Evolutionary conservation across 106 monocot genomes (phyloP).

Genomic region (Platanthera guangdongensis): DNA sequence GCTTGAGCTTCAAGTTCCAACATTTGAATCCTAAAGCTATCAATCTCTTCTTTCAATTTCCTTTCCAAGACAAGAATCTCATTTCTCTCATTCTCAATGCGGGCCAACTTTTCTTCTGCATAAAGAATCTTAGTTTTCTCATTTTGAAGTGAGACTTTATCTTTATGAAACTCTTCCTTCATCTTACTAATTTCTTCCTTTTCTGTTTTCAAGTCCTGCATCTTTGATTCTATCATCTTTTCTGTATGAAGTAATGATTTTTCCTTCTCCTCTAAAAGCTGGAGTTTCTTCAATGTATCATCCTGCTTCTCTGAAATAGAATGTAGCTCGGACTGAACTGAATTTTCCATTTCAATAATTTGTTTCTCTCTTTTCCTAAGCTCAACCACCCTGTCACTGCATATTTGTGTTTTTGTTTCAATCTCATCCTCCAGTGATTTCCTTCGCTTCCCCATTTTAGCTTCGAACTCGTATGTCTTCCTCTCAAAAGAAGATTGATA

Average conservation of each 20-base stretch:
- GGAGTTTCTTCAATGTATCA: constrained; percentile 27
- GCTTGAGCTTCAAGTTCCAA: constrained; percentile 46
- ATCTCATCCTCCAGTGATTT: constrained; percentile 58
- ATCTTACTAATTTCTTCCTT: constrained; percentile 31
- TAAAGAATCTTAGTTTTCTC: constrained; percentile 37
- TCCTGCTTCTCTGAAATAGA: constrained; percentile 39
- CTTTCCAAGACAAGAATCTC: constrained; percentile 51
- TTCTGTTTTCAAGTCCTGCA: constrained; percentile 42
- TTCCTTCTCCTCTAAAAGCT: constrained; percentile 50
- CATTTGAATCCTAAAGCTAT: constrained; percentile 66
- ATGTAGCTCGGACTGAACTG: constrained; percentile 17
- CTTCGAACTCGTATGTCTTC: constrained; percentile 55
- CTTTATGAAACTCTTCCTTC: constrained; percentile 46
- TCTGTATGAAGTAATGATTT: constrained; percentile 21
- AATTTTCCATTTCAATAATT: constrained; percentile 34
- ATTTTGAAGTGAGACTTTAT: constrained; percentile 38
- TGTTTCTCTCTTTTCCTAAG: constrained; percentile 26
- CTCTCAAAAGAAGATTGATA: constrained; percentile 34
- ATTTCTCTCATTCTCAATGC: constrained; percentile 51
- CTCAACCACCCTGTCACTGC: constrained; percentile 24
- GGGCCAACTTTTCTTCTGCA: constrained; percentile 41
- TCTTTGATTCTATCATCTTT: constrained; percentile 22
- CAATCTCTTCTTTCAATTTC: constrained; percentile 88
- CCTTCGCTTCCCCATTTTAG: constrained; percentile 41
- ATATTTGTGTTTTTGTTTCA: constrained; percentile 18